Evolutionary conservation across 345 rosid genomes (phyloP).

Genomic region (Aethionema arabicum): DNA sequence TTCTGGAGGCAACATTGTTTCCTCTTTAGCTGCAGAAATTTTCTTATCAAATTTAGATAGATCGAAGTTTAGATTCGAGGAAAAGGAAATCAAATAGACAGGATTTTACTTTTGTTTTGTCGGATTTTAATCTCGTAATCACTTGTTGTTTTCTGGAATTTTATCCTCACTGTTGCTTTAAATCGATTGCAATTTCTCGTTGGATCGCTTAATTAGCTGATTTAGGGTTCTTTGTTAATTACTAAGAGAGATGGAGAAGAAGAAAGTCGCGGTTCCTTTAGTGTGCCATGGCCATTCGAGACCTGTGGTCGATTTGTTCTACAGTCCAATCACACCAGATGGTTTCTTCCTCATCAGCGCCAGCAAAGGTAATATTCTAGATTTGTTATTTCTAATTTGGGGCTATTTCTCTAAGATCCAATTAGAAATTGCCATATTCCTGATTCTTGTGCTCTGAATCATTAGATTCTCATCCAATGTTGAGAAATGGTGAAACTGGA

Average conservation of each 20-base stretch:
- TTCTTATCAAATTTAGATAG: slow-evolving; percentile 17
- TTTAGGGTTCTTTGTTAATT: neutral
- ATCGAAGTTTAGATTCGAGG: neutral
- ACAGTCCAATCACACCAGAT: slow-evolving; percentile 73
- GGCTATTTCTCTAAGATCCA: neutral
- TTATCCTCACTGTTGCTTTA: neutral
- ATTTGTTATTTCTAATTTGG: neutral
- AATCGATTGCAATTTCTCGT: neutral
- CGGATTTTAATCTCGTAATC: slow-evolving; percentile 1
- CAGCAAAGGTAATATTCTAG: slow-evolving; percentile 51
- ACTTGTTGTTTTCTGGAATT: slow-evolving; percentile 8
- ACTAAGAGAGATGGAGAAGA: slow-evolving; percentile 57
- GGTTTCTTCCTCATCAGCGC: slow-evolving; percentile 81
- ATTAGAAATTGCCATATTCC: neutral
- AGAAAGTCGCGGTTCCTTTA: slow-evolving; percentile 59
- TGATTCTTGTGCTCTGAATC: neutral
- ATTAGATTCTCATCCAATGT: slow-evolving; percentile 41
- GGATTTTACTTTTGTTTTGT: slow-evolving; percentile 6
- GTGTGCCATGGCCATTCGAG: slow-evolving; percentile 82
- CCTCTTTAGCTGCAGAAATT: slow-evolving; percentile 22
- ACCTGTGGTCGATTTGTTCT: slow-evolving; percentile 72
- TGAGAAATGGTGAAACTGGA: slow-evolving; percentile 98
- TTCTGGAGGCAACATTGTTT: slow-evolving; percentile 6
- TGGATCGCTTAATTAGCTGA: slow-evolving; percentile 11
- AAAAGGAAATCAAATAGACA: slow-evolving; percentile 14